phyloP scores from a whole-genome alignment of 2,329 filamentous ascomycete genomes.

The Aspergillus oerlinghausenensis region DNA sequence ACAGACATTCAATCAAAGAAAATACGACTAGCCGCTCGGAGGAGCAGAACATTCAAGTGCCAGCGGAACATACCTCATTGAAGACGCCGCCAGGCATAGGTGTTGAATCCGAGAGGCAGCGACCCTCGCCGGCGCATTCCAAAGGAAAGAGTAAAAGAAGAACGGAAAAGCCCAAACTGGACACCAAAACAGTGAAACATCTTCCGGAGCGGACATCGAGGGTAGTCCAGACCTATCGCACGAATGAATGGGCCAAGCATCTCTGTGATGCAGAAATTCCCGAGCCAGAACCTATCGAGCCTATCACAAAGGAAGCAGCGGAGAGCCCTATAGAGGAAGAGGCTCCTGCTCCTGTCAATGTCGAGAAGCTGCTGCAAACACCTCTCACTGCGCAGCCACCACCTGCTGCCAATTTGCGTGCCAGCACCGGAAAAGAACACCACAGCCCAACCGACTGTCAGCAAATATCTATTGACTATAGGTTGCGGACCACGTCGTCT shows the following conservation, averaged over 20 bases:
- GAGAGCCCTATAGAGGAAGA: constrained; percentile 42
- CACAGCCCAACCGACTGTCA: constrained; percentile 12
- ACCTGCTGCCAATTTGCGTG: constrained; percentile 26
- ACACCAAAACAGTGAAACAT: constrained; percentile 44
- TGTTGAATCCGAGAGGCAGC: background rate
- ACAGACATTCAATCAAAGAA: background rate
- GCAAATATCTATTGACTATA: constrained; percentile 12
- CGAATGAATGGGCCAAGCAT: constrained; percentile 95
- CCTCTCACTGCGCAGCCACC: constrained; percentile 48
- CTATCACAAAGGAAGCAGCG: constrained; percentile 28
- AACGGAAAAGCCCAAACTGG: constrained; percentile 24
- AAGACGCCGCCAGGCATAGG: background rate
- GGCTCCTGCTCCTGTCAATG: constrained; percentile 56
- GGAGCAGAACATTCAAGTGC: background rate
- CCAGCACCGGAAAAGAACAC: constrained; percentile 6
- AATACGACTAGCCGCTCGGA: background rate
- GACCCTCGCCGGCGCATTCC: constrained; percentile 2
- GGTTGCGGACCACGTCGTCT: background rate
- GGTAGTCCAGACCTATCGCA: constrained; percentile 77
- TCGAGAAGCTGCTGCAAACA: constrained; percentile 63
- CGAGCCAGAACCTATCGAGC: constrained; percentile 50
- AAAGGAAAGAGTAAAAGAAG: constrained; percentile 5
- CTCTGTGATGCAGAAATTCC: constrained; percentile 71
- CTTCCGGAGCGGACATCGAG: constrained; percentile 70
- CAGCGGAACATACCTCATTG: background rate